Evolutionary conservation across 345 rosid species (phyloP).

Genomic region (Lumnitzera littorea): DNA sequence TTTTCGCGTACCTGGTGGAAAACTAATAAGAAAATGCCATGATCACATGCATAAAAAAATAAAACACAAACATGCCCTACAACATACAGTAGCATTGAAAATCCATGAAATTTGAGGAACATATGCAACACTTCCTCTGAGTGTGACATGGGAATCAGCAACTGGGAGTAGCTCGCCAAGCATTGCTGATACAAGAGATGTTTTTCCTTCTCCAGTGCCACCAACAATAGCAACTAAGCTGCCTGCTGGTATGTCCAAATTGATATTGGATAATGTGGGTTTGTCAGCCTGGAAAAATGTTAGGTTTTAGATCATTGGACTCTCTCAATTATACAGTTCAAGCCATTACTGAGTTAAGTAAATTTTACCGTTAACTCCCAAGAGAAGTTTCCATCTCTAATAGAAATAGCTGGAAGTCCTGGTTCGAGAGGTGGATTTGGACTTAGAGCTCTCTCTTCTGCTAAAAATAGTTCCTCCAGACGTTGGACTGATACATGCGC

Average conservation of each 20-base stretch:
- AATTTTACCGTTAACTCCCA: conserved; percentile 77
- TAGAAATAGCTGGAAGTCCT: conserved; percentile 70
- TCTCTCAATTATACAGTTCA: too few relatives aligned
- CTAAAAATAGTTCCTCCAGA: conserved; percentile 67
- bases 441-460: conserved; percentile 71
- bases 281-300: conserved; percentile 39
- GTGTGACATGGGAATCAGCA: conserved; percentile 39
- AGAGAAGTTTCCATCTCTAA: conserved; percentile 71
- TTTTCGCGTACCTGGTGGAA: conserved; percentile 70
- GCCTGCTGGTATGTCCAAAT: conserved; percentile 69
- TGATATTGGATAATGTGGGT: conserved; percentile 62
- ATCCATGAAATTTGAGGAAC: conserved; percentile 99
- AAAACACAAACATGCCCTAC: neutral
- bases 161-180: conserved; percentile 75
- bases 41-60: neutral
- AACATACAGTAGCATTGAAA: conserved; percentile 89
- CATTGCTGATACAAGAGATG: conserved; percentile 93
- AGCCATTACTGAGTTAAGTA: neutral
- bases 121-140: conserved; percentile 87
- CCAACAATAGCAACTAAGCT: conserved; percentile 89
- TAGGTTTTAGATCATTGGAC: too few relatives aligned
- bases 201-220: conserved; percentile 95
- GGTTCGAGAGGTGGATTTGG: conserved; percentile 78
- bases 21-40: conserved; percentile 1
- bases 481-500: conserved; percentile 92